Base-by-base conservation (phyloP, 371 early-diverging fungal species). In the Mucor saturninus region DNA sequence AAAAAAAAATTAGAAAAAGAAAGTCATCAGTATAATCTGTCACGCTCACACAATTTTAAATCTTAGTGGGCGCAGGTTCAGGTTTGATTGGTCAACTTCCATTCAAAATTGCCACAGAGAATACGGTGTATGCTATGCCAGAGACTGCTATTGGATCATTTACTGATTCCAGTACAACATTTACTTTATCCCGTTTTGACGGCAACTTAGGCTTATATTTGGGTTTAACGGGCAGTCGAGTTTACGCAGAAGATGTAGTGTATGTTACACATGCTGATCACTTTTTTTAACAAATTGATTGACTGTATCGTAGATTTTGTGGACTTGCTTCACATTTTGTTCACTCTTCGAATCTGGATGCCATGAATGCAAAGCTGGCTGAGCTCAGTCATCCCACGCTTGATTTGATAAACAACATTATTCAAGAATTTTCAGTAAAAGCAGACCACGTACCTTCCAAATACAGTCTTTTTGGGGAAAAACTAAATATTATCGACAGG, bases 251-350 rank as follows among this genome's bases (percentile, higher is more conserved):
- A 54, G 96, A 97, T 67, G 90, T 92, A 10, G 84, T 95, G 88
- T 96, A 85, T 74, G 87, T 21, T 21, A 5, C 5, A 42, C 42
- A 42, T 42, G 0, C 11, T 38, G 6, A 8, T 38, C 11, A 8
- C 11, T 38, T 38, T 38, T 38, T 79, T 43, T 48, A 21, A 21
- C 21, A 21, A 21, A 21, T 21, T 8, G 28, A 48, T 50, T 11
- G 38, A 48, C 10, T 29, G 35, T 8, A 35, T 6, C 3, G 10
- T 35, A 93, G 91, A 46, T 81, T 84, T 69, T 87, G 96, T 7
- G 98, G 99, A 15, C 89, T 98, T 69, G 97, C 96, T 9, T 95
- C 98, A 5, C 98, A 98, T 76, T 98, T 90, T 73, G 91, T 98
- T 39, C 95, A 97, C 5, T 88, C 93, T 2, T 87, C 88, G 50